Percentiles rank a stretch among this genome's conserved stretches.
Conservation (phyloP, 768 basidiomycete genomes). For the Mycena amicta region DNA sequence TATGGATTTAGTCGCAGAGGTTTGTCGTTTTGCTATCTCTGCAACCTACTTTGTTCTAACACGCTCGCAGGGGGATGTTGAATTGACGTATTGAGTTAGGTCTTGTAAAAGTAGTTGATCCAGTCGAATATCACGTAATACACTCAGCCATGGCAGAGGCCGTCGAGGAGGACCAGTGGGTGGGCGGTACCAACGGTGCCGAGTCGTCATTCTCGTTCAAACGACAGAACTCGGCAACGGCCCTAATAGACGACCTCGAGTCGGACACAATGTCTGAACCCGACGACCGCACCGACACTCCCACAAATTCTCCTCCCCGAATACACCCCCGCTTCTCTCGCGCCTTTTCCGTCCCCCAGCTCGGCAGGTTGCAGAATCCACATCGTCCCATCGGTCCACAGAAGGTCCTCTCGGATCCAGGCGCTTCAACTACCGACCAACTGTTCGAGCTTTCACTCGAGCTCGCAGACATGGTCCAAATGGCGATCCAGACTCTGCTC, state of each 20-base stretch:
- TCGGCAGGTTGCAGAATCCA: constrained; percentile 77
- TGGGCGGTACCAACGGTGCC: not conserved
- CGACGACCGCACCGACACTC: constrained; percentile 25
- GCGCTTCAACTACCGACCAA: constrained; percentile 29
- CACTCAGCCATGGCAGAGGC: not conserved
- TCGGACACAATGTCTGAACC: constrained; percentile 13
- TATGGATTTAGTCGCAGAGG: constrained; percentile 91
- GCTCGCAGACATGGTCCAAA: constrained; percentile 88
- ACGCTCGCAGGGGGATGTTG: constrained; percentile 72
- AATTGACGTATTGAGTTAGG: constrained; percentile 53
- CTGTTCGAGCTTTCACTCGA: constrained; percentile 80
- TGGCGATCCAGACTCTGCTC: constrained; percentile 87
- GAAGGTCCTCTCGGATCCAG: constrained; percentile 15
- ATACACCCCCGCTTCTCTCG: constrained; percentile 62
- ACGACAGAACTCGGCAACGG: not conserved
- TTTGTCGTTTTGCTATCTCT: too few relatives aligned
- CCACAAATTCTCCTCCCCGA: constrained; percentile 14
- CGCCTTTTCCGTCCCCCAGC: constrained; percentile 80
- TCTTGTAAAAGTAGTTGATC: constrained; percentile 18
- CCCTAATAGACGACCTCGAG: not conserved
- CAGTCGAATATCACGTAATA: not conserved
- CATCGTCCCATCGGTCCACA: constrained; percentile 34
- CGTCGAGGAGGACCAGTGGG: too few relatives aligned
- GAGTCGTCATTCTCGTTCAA: not conserved
- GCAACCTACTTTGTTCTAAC: too few relatives aligned